Conservation (phyloP, 208 protist genomes). For the Trypanosoma mega region DNA sequence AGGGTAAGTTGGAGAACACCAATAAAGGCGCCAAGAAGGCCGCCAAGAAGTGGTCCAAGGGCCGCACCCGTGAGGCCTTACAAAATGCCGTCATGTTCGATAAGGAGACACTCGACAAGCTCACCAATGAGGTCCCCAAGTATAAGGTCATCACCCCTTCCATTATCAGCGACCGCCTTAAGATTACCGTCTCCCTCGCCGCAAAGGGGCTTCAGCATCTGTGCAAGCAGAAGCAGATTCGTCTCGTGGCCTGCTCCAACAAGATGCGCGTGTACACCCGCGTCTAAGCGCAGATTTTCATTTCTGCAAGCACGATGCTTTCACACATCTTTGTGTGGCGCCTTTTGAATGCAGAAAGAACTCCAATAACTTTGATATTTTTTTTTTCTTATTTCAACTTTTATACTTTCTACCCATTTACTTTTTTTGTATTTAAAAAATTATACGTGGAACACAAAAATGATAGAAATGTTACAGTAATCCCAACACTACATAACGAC, state of each 20-base stretch:
- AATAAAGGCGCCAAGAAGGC: slow-evolving; percentile 83
- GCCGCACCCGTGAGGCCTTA: slow-evolving; percentile 84
- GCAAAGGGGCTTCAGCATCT: slow-evolving; percentile 85
- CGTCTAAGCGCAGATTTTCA: slow-evolving; percentile 34
- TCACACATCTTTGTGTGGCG: too few species aligned
- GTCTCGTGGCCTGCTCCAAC: slow-evolving; percentile 73
- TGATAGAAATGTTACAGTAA: too few species aligned
- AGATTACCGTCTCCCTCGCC: slow-evolving; percentile 86
- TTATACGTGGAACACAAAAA: not conserved
- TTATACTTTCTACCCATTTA: not conserved
- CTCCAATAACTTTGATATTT: slow-evolving; percentile 6
- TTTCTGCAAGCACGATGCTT: not conserved
- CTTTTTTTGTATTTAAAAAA: slow-evolving; percentile 4
- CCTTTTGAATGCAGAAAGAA: not conserved
- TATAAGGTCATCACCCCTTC: slow-evolving; percentile 91
- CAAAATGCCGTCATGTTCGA: slow-evolving; percentile 93
- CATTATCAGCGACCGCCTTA: slow-evolving; percentile 89
- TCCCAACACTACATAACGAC: not conserved
- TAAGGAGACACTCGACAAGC: slow-evolving; percentile 83
- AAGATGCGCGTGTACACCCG: slow-evolving; percentile 84
- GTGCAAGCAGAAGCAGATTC: slow-evolving; percentile 79
- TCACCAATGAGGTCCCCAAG: slow-evolving; percentile 89
- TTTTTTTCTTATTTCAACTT: slow-evolving; percentile 11
- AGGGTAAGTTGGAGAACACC: slow-evolving; percentile 54
- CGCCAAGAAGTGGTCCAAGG: slow-evolving; percentile 94